Percentiles rank a stretch among this genome's conserved stretches.
Evolutionary conservation across 2,329 filamentous ascomycete genomes (phyloP).

Genomic region (Fusarium fujikuroi): DNA sequence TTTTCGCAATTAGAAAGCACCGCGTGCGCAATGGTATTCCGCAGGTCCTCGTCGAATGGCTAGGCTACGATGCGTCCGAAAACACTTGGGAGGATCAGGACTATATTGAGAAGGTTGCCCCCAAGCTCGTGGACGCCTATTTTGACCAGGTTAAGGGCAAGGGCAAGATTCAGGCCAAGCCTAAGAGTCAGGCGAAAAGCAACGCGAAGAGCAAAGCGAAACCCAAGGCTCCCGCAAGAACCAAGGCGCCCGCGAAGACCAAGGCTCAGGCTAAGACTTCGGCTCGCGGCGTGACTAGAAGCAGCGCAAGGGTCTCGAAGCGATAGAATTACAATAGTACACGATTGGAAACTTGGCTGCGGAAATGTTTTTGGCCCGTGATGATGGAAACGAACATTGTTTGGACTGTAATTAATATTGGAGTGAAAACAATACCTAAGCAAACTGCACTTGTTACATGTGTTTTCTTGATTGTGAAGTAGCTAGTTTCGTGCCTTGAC

Average conservation of each 20-base stretch:
- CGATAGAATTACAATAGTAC: neutral
- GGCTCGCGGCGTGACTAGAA: neutral
- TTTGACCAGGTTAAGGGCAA: constrained; percentile 23
- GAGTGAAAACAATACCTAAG: neutral
- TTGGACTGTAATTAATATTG: constrained; percentile 1
- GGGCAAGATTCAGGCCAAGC: neutral
- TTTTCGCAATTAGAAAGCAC: constrained; percentile 50
- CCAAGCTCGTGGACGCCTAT: constrained; percentile 45
- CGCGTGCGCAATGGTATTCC: constrained; percentile 41
- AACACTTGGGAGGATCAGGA: constrained; percentile 46
- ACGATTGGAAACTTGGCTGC: neutral
- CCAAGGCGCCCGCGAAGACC: neutral
- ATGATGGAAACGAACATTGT: constrained; percentile 20
- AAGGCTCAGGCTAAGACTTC: neutral
- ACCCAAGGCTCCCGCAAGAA: neutral
- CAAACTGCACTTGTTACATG: neutral
- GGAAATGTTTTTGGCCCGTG: neutral
- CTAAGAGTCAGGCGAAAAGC: neutral
- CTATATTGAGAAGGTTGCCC: constrained; percentile 44
- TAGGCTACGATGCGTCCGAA: constrained; percentile 47
- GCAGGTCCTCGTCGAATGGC: constrained; percentile 50
- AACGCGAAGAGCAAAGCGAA: neutral
- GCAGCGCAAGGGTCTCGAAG: constrained; percentile 3
- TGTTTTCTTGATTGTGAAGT: neutral
- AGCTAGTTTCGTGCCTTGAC: neutral